These are phyloP conservation scores for Yarrowia sp. DNA, from an alignment of 805 yeast species.

Conservation along the genomic window DNA sequence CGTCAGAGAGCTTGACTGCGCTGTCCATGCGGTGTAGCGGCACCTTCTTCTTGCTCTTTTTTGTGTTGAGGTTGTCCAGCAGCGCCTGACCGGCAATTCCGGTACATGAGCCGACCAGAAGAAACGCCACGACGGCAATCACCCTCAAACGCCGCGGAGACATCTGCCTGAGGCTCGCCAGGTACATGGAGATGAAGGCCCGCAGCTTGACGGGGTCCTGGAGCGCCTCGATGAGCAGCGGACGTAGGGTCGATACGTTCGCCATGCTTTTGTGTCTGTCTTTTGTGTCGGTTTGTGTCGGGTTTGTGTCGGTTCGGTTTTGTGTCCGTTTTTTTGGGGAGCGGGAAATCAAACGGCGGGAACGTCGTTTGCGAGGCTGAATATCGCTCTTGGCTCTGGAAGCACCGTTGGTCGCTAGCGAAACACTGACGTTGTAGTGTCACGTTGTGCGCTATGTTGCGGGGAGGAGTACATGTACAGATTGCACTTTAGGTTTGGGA, in stretches of 20 bases:
- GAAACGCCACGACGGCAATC: conserved; percentile 5
- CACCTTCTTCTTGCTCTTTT: conserved; percentile 10
- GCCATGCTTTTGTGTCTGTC: neutral
- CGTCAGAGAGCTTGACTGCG: conserved; percentile 34
- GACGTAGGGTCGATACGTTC: neutral
- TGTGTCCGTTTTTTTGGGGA: too few species aligned
- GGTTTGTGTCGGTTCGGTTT: neutral
- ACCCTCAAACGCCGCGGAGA: conserved; percentile 16
- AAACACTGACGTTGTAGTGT: neutral
- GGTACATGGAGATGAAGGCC: conserved; percentile 23
- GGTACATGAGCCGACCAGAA: conserved; percentile 17
- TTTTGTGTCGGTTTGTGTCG: neutral
- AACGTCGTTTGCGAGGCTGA: too few species aligned
- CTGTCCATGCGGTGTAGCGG: conserved; percentile 33
- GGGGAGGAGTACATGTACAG: conserved; percentile 16
- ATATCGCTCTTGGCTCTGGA: neutral
- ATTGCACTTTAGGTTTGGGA: conserved; percentile 9
- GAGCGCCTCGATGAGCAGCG: conserved; percentile 14
- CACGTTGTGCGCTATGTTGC: conserved; percentile 5
- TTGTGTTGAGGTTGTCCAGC: conserved; percentile 1
- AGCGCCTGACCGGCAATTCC: conserved; percentile 22
- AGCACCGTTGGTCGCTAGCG: too few species aligned
- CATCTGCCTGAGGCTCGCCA: neutral
- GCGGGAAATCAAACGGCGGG: too few species aligned
- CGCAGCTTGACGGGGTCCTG: conserved; percentile 27